Conservation (phyloP, 768 basidiomycete genomes). For the Lactifluus rugatus region DNA sequence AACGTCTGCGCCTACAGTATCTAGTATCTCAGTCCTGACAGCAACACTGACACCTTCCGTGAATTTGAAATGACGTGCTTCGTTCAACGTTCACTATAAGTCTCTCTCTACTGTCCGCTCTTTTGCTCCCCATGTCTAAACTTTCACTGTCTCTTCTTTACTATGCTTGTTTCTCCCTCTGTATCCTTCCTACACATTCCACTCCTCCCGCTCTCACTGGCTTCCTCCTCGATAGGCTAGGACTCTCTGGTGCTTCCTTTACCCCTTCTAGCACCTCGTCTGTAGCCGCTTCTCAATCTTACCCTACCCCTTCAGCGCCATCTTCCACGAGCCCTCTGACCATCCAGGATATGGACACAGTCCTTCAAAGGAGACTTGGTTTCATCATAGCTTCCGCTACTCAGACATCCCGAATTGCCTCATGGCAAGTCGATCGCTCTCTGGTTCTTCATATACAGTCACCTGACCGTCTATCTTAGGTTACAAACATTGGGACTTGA, state of each 20-base stretch:
- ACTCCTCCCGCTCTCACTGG: too few species aligned
- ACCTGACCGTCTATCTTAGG: constrained; percentile 6
- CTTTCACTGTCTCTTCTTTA: neutral
- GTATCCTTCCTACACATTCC: neutral
- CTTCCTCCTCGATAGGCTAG: neutral
- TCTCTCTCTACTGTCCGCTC: constrained; percentile 3
- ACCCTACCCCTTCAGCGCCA: too few species aligned
- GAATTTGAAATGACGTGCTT: too few species aligned
- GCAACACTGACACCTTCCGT: too few species aligned
- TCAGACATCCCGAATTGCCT: neutral
- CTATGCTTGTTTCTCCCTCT: neutral
- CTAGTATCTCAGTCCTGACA: too few species aligned
- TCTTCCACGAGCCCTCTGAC: neutral
- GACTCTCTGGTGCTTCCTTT: too few species aligned
- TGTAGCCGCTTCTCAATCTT: neutral
- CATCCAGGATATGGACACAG: constrained; percentile 12
- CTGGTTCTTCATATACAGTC: neutral
- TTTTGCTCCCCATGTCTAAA: neutral
- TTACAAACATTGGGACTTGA: constrained; percentile 16
- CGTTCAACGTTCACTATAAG: neutral
- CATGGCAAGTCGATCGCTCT: constrained; percentile 3
- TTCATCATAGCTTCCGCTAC: constrained; percentile 9
- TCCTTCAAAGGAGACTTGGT: constrained; percentile 10
- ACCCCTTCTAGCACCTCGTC: neutral
- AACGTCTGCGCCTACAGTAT: too few species aligned